Percentiles rank a stretch among this genome's conserved stretches.
These are phyloP conservation scores for Lasiosphaeria miniovina DNA, from an alignment of 495 filamentous ascomycete genomes.

Conservation along the genomic window DNA sequence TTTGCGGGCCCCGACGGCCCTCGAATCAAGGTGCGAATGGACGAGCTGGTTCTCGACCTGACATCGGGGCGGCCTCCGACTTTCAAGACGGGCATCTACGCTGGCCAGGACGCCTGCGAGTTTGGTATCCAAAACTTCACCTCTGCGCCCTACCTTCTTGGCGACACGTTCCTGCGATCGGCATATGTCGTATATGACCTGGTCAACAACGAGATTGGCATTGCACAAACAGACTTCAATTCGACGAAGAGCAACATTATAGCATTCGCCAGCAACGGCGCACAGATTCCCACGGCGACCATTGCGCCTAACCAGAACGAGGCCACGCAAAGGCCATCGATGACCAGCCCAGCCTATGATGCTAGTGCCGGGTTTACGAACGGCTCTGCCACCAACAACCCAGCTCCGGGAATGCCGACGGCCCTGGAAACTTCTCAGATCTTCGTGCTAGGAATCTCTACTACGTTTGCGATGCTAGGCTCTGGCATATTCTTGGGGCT, in stretches of 20 bases:
- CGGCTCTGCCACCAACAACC: constrained; percentile 24
- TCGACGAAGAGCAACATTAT: constrained; percentile 57
- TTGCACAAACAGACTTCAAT: constrained; percentile 88
- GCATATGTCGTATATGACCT: constrained; percentile 96
- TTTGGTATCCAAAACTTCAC: constrained; percentile 76
- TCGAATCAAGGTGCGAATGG: constrained; percentile 68
- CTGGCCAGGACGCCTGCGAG: constrained; percentile 60
- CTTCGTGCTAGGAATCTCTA: constrained; percentile 33
- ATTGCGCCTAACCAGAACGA: constrained; percentile 41
- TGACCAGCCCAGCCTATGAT: constrained; percentile 34
- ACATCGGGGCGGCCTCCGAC: constrained; percentile 48
- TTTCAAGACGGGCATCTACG: constrained; percentile 38
- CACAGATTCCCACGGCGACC: constrained; percentile 50
- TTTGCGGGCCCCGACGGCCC: constrained; percentile 60
- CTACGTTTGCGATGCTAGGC: constrained; percentile 39
- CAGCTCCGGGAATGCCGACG: constrained; percentile 25
- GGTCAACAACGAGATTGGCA: constrained; percentile 78
- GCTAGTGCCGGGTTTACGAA: constrained; percentile 39
- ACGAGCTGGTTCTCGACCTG: constrained; percentile 71
- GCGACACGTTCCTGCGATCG: constrained; percentile 92
- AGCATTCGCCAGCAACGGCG: constrained; percentile 46
- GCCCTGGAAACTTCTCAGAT: constrained; percentile 35
- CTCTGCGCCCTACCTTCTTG: constrained; percentile 62
- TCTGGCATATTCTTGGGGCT: constrained; percentile 35
- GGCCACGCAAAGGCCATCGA: constrained; percentile 28